phyloP scores from a whole-genome alignment of 768 basidiomycete species.

The Termitomyces sp. region DNA sequence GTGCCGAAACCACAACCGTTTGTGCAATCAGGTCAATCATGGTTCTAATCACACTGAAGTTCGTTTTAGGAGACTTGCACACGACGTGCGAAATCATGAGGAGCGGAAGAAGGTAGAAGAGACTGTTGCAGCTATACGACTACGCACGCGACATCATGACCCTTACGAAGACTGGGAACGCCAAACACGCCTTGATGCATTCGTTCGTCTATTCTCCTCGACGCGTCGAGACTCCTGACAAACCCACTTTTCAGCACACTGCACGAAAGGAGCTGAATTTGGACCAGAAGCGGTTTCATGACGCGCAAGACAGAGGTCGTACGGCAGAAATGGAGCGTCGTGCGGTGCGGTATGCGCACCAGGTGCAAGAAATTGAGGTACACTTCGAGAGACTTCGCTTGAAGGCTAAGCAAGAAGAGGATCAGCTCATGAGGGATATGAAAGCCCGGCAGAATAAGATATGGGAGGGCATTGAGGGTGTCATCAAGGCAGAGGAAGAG shows the following conservation, averaged over 20 bases:
- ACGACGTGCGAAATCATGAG: constrained; percentile 28
- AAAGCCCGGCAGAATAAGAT: constrained; percentile 49
- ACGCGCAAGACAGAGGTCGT: constrained; percentile 43
- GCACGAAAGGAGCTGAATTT: constrained; percentile 40
- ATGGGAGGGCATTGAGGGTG: constrained; percentile 58
- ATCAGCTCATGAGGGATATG: constrained; percentile 40
- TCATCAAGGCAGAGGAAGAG: constrained; percentile 62
- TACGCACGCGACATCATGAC: constrained; percentile 48
- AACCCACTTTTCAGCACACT: constrained; percentile 29
- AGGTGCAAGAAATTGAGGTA: constrained; percentile 48
- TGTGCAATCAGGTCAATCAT: constrained; percentile 9
- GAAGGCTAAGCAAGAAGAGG: constrained; percentile 44
- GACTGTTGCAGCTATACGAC: constrained; percentile 47
- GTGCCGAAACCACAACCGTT: constrained; percentile 31
- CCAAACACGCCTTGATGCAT: constrained; percentile 46
- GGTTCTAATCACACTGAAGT: not conserved
- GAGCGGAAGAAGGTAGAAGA: constrained; percentile 45
- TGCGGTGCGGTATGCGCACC: constrained; percentile 39
- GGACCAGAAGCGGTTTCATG: constrained; percentile 28
- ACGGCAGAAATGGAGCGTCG: constrained; percentile 30
- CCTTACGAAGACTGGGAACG: constrained; percentile 59
- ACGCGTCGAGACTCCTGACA: not conserved
- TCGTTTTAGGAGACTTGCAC: constrained; percentile 20
- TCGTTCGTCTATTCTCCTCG: constrained; percentile 31
- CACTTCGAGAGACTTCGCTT: constrained; percentile 40